Conservation (phyloP, 495 filamentous ascomycete genomes). For the Penicillium paxilli region DNA sequence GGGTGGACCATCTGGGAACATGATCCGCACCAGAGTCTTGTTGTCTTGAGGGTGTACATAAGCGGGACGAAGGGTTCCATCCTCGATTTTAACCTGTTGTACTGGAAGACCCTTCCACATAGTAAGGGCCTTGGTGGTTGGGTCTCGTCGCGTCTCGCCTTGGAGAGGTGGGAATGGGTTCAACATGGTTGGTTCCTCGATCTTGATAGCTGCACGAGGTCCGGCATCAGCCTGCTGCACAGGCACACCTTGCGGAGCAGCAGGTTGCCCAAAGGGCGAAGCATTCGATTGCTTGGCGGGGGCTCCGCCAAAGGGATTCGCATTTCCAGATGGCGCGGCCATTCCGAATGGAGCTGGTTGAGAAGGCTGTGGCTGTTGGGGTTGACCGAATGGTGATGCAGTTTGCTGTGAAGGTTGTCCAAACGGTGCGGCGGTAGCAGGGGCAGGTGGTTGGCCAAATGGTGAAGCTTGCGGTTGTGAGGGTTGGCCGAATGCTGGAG, state of each 20-base stretch:
- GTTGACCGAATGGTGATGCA: slow-evolving; percentile 14
- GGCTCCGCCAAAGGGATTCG: slow-evolving; percentile 6
- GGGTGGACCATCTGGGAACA: slow-evolving; percentile 72
- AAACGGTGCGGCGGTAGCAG: slow-evolving; percentile 25
- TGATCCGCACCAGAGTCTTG: slow-evolving; percentile 54
- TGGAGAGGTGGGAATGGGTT: slow-evolving; percentile 38
- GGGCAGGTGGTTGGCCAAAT: slow-evolving; percentile 17
- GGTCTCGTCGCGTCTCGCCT: slow-evolving; percentile 40
- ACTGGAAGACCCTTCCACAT: slow-evolving; percentile 59
- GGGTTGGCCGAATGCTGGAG: slow-evolving; percentile 21
- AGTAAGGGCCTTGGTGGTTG: slow-evolving; percentile 34
- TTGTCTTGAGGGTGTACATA: slow-evolving; percentile 51
- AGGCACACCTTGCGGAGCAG: slow-evolving; percentile 19
- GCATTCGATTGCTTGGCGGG: slow-evolving; percentile 18
- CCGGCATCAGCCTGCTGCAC: slow-evolving; percentile 21
- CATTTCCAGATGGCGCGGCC: background rate
- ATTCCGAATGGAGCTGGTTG: slow-evolving; percentile 9
- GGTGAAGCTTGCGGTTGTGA: slow-evolving; percentile 20
- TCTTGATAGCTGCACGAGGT: slow-evolving; percentile 31
- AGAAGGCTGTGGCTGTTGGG: background rate
- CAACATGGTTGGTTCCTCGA: slow-evolving; percentile 29
- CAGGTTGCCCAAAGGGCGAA: slow-evolving; percentile 31
- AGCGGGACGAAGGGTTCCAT: slow-evolving; percentile 30
- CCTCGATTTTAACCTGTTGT: slow-evolving; percentile 46
- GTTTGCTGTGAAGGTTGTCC: slow-evolving; percentile 29